phyloP scores from a whole-genome alignment of 441 rosid genomes.

The Melianthus villosus region DNA sequence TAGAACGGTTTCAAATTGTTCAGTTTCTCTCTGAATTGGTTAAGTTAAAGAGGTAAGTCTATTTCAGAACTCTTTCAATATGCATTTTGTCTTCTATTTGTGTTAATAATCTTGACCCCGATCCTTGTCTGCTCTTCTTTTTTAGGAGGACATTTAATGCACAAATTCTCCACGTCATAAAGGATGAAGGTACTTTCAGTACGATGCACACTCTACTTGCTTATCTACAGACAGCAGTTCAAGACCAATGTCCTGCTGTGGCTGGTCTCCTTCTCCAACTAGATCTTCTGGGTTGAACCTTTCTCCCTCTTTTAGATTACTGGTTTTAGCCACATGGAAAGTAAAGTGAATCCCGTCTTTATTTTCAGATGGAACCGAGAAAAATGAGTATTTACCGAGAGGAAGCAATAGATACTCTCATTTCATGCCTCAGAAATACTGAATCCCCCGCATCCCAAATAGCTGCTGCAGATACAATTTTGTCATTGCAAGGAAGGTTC shows the following conservation, averaged over 20 bases:
- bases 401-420: constrained; percentile 51
- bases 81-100: background rate
- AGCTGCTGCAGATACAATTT: constrained; percentile 43
- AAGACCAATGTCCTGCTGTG: constrained; percentile 40
- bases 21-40: constrained; percentile 41
- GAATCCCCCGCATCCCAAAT: constrained; percentile 42
- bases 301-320: constrained; percentile 1
- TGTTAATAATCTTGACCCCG: background rate
- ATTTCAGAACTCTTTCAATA: background rate
- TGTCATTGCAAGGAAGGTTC: constrained; percentile 47
- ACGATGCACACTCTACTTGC: constrained; percentile 48
- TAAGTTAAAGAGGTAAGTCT: constrained; percentile 36
- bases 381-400: constrained; percentile 67
- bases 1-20: constrained; percentile 32
- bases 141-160: constrained; percentile 38
- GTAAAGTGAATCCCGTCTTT: constrained; percentile 1
- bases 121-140: constrained; percentile 3
- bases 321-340: background rate
- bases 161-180: constrained; percentile 41
- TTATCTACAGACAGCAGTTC: constrained; percentile 36
- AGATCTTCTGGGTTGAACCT: constrained; percentile 44
- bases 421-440: constrained; percentile 39
- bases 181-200: constrained; percentile 45
- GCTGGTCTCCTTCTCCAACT: constrained; percentile 62
- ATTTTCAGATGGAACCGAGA: constrained; percentile 47